Evolutionary conservation across 495 filamentous ascomycete genomes (phyloP).

Genomic region (Elasticomyces elasticus): DNA sequence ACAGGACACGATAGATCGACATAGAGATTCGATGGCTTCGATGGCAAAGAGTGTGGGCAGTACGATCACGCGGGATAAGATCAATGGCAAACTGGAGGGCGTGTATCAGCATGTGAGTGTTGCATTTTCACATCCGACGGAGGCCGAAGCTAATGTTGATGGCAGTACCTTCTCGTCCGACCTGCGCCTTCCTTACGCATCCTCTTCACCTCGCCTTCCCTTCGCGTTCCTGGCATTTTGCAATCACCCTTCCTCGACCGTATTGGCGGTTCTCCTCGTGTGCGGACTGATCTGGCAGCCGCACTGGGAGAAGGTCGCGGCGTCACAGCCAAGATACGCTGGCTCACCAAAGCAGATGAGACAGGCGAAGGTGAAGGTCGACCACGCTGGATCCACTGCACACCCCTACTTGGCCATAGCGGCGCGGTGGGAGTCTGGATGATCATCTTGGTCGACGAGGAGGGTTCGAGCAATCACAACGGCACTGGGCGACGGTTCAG

Average conservation of each 20-base stretch:
- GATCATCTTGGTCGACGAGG: constrained; percentile 52
- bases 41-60: neutral
- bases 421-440: constrained; percentile 58
- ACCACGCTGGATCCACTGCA: constrained; percentile 54
- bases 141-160: neutral
- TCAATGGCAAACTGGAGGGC: constrained; percentile 25
- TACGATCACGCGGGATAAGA: neutral
- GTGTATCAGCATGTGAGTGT: constrained; percentile 28
- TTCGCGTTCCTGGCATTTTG: constrained; percentile 54
- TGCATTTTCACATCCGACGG: neutral
- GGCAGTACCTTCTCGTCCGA: constrained; percentile 52
- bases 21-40: neutral
- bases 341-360: constrained; percentile 39
- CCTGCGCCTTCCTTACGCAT: constrained; percentile 51
- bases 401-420: constrained; percentile 48
- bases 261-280: constrained; percentile 45
- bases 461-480: constrained; percentile 15
- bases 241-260: constrained; percentile 53
- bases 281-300: constrained; percentile 43
- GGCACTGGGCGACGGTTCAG: constrained; percentile 12
- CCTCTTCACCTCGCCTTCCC: constrained; percentile 55
- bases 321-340: constrained; percentile 53
- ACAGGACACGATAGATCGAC: constrained; percentile 9
- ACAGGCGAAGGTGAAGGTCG: constrained; percentile 37
- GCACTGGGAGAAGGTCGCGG: constrained; percentile 47